Base-by-base conservation (phyloP, 2,329 filamentous ascomycete species). In the Colletotrichum paranaense region DNA sequence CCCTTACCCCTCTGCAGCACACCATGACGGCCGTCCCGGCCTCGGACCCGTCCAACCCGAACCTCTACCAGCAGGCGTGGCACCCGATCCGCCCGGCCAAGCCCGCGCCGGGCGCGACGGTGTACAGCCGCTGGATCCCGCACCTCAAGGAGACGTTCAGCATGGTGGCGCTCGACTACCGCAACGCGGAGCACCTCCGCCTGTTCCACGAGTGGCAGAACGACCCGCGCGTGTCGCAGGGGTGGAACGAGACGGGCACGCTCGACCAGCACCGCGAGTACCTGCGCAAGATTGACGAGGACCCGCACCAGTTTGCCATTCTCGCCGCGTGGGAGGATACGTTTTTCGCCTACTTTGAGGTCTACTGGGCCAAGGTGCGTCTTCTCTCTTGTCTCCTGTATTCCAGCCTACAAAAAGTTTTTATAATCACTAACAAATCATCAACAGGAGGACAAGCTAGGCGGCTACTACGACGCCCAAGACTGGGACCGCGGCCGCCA, bases 131-230 rank as follows among this genome's bases (percentile, higher is more conserved):
- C 69, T 95, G 92, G 85, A 92, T 95, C 74, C 93, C 93, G 8
- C 91, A 95, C 78, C 86, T 95, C 53, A 86, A 90, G 74, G 92
- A 95, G 85, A 92, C 90, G 76, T 95, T 95, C 81, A 94, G 92
- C 73, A 93, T 95, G 86, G 86, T 93, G n/a, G 91, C 90, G 12
- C 87, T 96, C 1, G 92, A 95, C 80, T 93, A 89, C 82, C 78
- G 86, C 38, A 85, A 94, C 78, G 79, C 84, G 1, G 86, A 89
- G 77, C 93, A 96, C 81, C 83, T 95, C 63, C 83, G 86, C 19
- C 86, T 94, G 5, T 95, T 96, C 85, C 91, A 95, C 82, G 87
- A 87, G 69, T 96, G 94, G 94, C 93, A 95, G 82, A 96, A 96
- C 79, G 93, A 95, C 79, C 93, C 93, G 65, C 92, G 94, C 63